Evolutionary conservation across 768 basidiomycete genomes (phyloP).

Genomic region (Lentinula sp.): DNA sequence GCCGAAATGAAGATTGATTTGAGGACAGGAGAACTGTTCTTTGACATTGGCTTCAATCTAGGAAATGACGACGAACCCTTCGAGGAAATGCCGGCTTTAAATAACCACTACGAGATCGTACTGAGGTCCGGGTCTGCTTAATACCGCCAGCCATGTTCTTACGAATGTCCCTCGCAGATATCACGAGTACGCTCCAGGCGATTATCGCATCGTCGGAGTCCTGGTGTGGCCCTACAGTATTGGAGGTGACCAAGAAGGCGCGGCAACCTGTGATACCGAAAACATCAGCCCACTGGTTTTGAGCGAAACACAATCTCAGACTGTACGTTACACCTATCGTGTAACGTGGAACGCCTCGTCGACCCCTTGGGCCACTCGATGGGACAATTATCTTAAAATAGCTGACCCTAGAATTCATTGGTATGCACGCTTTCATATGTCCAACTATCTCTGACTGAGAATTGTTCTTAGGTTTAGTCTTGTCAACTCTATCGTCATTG

Average conservation of each 20-base stretch:
- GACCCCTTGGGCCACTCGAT: conserved; percentile 89
- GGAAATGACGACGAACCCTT: conserved; percentile 62
- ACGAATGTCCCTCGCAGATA: conserved; percentile 46
- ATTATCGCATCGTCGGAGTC: conserved; percentile 80
- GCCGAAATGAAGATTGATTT: conserved; percentile 86
- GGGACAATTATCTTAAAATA: conserved; percentile 95
- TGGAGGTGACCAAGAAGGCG: conserved; percentile 51
- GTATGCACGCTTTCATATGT: conserved; percentile 17
- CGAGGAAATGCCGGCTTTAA: conserved; percentile 60
- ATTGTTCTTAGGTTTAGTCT: conserved; percentile 54
- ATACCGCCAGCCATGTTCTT: background rate
- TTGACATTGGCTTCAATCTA: conserved; percentile 93
- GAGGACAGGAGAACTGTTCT: conserved; percentile 80
- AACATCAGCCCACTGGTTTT: conserved; percentile 45
- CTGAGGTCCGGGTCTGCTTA: conserved; percentile 44
- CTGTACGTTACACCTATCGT: conserved; percentile 81
- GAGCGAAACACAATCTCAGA: conserved; percentile 52
- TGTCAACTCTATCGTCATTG: conserved; percentile 88
- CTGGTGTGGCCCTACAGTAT: conserved; percentile 48
- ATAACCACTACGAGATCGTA: conserved; percentile 92
- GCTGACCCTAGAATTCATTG: conserved; percentile 94
- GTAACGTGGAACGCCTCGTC: conserved; percentile 85
- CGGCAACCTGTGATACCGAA: conserved; percentile 46
- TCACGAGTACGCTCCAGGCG: conserved; percentile 60
- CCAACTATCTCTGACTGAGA: background rate